Evolutionary conservation across 192 early-diverging fungal species (phyloP).

Genomic region (Entomortierella lignicola): DNA sequence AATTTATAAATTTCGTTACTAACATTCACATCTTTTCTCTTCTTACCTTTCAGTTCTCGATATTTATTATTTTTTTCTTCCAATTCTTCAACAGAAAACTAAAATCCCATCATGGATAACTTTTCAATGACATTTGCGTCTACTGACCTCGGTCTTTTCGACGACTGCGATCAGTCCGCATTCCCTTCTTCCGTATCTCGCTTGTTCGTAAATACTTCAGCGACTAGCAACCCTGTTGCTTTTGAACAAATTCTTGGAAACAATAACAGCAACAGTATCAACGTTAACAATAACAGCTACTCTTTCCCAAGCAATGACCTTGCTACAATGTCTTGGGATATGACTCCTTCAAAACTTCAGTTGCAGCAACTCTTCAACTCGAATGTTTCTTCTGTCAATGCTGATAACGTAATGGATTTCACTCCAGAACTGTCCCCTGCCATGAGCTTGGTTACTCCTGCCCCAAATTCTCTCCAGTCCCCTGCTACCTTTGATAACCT

Average conservation of each 20-base stretch:
- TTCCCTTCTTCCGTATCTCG: background rate
- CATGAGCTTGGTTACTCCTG: conserved; percentile 28
- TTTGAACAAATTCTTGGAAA: background rate
- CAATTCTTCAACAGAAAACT: background rate
- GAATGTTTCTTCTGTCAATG: background rate
- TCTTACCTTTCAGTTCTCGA: too few species aligned
- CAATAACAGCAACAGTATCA: conserved; percentile 17
- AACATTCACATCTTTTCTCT: background rate
- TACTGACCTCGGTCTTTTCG: conserved; percentile 8
- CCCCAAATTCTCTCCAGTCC: conserved; percentile 10
- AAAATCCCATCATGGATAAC: conserved; percentile 6
- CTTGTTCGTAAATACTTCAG: background rate
- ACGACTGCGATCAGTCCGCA: conserved; percentile 12
- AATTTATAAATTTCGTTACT: too few species aligned
- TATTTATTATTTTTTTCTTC: background rate
- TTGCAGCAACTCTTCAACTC: background rate
- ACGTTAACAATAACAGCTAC: conserved; percentile 16
- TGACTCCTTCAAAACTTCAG: conserved; percentile 14
- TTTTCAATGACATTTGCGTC: background rate
- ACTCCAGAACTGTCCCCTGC: conserved; percentile 47
- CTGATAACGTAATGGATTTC: conserved; percentile 5
- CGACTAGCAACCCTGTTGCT: background rate
- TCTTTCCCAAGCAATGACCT: conserved; percentile 15
- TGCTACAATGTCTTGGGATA: conserved; percentile 22
- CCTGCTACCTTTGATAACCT: conserved; percentile 25